These are phyloP conservation scores for Hymenoscyphus fraxineus DNA, from an alignment of 2,329 filamentous ascomycete species.

Conservation along the genomic window DNA sequence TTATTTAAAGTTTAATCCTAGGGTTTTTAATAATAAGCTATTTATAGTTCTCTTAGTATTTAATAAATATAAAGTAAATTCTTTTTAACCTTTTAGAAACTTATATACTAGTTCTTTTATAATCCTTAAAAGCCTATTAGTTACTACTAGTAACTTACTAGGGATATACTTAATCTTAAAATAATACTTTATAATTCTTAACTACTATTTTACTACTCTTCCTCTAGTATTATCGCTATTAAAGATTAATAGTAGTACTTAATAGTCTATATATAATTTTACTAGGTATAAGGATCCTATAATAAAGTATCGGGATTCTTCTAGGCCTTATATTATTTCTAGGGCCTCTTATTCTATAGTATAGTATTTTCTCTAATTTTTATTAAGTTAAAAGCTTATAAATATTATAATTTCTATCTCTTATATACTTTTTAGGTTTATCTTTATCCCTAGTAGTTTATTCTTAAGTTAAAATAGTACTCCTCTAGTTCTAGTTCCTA, in stretches of 20 bases:
- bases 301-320: background rate
- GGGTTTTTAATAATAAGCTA: background rate
- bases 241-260: background rate
- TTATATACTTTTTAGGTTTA: background rate
- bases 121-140: background rate
- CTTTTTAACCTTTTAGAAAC: background rate
- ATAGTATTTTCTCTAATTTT: background rate
- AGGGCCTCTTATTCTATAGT: background rate
- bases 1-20: background rate
- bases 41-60: background rate
- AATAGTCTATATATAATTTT: background rate
- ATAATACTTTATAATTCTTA: background rate
- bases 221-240: background rate
- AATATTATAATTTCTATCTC: background rate
- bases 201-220: background rate
- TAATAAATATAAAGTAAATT: background rate
- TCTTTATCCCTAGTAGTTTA: background rate
- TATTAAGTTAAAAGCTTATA: background rate
- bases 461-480: background rate
- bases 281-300: background rate
- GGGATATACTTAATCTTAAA: no score
- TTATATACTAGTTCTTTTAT: background rate
- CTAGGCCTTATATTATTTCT: background rate
- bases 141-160: no score
- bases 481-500: background rate